phyloP scores from a whole-genome alignment of 2,329 filamentous ascomycete species.

The Apiospora kogelbergensis region DNA sequence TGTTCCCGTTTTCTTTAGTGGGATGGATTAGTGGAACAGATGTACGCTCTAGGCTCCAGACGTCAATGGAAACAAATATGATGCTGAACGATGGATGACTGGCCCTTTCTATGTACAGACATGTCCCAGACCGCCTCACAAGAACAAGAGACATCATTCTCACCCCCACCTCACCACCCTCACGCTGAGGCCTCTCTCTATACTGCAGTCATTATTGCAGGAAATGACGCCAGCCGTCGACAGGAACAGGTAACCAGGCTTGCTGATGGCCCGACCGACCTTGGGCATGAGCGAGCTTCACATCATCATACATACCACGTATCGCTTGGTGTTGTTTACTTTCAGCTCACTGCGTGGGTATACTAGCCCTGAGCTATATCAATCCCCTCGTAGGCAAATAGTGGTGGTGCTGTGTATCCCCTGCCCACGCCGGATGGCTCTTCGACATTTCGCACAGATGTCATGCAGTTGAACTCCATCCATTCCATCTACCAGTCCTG shows the following conservation, averaged over 20 bases:
- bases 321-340: not conserved
- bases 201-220: not conserved
- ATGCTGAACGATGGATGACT: not conserved
- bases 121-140: not conserved
- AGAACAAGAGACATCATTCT: not conserved
- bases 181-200: not conserved
- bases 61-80: not conserved
- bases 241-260: not conserved
- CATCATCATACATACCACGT: not conserved
- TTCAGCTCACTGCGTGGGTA: not conserved
- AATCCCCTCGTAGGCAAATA: too few species aligned
- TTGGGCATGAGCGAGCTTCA: not conserved
- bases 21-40: not conserved
- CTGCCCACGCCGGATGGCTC: too few species aligned
- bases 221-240: not conserved
- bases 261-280: not conserved
- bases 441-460: not conserved
- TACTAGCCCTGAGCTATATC: not conserved
- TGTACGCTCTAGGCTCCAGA: too few species aligned
- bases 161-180: not conserved
- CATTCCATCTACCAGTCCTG: not conserved
- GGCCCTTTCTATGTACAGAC: not conserved
- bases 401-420: too few species aligned
- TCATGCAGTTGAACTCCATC: not conserved
- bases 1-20: not conserved